Percentiles rank a stretch among this genome's conserved stretches.
Evolutionary conservation across 768 basidiomycete species (phyloP).

Genomic region (Macrolepiota albuminosa): DNA sequence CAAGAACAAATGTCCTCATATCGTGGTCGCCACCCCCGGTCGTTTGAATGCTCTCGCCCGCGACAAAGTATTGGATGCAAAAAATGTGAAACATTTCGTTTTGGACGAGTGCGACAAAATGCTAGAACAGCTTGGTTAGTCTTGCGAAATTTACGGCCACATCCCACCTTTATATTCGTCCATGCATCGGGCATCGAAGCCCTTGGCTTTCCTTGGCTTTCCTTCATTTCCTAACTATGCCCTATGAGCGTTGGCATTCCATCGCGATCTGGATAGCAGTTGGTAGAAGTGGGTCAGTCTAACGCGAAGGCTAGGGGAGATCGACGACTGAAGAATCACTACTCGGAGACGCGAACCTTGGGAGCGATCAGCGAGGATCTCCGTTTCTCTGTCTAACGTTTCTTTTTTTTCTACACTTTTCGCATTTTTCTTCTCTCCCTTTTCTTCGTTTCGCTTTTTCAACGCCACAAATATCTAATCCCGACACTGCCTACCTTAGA

Average conservation of each 20-base stretch:
- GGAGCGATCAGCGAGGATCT: slow-evolving; percentile 33
- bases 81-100: slow-evolving; percentile 98
- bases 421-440: slow-evolving; percentile 36
- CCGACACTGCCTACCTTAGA: slow-evolving; percentile 74
- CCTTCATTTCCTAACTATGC: slow-evolving; percentile 32
- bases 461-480: slow-evolving; percentile 53
- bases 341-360: slow-evolving; percentile 28
- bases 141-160: slow-evolving; percentile 69
- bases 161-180: slow-evolving; percentile 49
- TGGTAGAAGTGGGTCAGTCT: slow-evolving; percentile 34
- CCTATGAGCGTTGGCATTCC: slow-evolving; percentile 31
- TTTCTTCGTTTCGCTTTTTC: slow-evolving; percentile 48
- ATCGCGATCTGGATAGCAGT: slow-evolving; percentile 33
- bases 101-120: slow-evolving; percentile 99
- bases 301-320: slow-evolving; percentile 27
- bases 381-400: slow-evolving; percentile 16
- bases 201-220: slow-evolving; percentile 36
- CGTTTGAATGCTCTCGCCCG: slow-evolving; percentile 92
- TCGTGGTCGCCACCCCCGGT: slow-evolving; percentile 97
- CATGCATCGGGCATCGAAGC: slow-evolving; percentile 28
- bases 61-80: slow-evolving; percentile 93
- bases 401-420: slow-evolving; percentile 22
- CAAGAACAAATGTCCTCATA: slow-evolving; percentile 97
- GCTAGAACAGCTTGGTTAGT: slow-evolving; percentile 99
- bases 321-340: slow-evolving; percentile 24